Evolutionary conservation across 2,329 filamentous ascomycete species (phyloP), one percentile per base, ranked within the genome.

Genomic region (Neofusicoccum sp.): DNA sequence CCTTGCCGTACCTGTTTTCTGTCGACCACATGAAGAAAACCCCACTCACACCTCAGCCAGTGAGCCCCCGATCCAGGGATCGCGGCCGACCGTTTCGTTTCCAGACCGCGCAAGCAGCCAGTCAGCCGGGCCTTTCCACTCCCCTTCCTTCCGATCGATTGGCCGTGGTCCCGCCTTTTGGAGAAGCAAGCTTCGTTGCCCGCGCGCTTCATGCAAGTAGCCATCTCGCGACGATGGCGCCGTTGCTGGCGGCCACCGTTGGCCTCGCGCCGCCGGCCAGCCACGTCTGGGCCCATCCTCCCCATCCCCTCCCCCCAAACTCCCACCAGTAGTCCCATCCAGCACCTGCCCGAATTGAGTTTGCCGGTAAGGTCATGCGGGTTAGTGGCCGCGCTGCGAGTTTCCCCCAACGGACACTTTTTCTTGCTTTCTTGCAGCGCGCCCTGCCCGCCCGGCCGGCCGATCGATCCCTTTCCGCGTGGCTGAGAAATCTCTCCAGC

Each of bases 51-150:
- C 49, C 36, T 43, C 36, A 43, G 38, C 51, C 51, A 56, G 36
- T 56, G 36, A 20, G n/a, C 38, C 36, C 38, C 51, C 28, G 34
- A 41, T 41, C 38, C 51, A 56, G 26, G 51, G 51, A 43, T 56
- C 51, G n/a, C 38, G 36, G 49, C 51, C 51, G 38, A 56, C 51
- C 51, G 51, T 56, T 56, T 56, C n/a, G 51, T 41, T 56, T 53
- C 48, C 48, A 53, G 48, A 53, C 48, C 48, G 48, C 47, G 49
- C 49, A 38, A 40, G 34, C 26, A 41, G 20, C 28, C 24, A 48
- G 28, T 7, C 44, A 48, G 24, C 45, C 45, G n/a, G 45, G 14
- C 28, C 16, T 7, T 33, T 16, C 34, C 28, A 20, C 28, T 49
- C 30, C 30, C 45, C 45, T 38, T 44, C 33, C 51, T 38, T 56